phyloP scores from a whole-genome alignment of 2,329 filamentous ascomycete genomes.

The Penicillium olsonii region DNA sequence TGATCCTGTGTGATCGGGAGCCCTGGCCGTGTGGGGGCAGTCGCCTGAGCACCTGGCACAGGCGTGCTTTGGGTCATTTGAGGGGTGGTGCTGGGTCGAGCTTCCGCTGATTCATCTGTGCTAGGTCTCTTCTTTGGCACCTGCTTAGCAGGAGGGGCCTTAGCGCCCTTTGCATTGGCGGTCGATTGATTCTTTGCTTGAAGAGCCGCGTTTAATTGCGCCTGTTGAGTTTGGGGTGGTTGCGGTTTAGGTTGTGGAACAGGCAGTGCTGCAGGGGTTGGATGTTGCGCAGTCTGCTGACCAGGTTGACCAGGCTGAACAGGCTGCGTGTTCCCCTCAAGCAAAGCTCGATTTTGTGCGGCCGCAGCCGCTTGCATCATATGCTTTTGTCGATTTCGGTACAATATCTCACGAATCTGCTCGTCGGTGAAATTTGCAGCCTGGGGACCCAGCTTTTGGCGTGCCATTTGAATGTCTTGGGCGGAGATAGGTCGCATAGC shows the following conservation, averaged over 20 bases:
- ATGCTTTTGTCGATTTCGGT: slow-evolving; percentile 39
- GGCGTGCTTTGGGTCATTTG: slow-evolving; percentile 25
- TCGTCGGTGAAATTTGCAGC: slow-evolving; percentile 44
- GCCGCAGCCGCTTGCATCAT: slow-evolving; percentile 29
- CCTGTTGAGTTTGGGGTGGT: slow-evolving; percentile 24
- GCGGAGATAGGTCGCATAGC: slow-evolving; percentile 37
- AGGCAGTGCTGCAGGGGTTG: slow-evolving; percentile 22
- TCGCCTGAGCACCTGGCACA: slow-evolving; percentile 19
- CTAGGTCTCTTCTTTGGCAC: slow-evolving; percentile 47
- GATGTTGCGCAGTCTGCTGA: slow-evolving; percentile 27
- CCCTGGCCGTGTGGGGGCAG: slow-evolving; percentile 24
- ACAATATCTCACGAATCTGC: slow-evolving; percentile 40
- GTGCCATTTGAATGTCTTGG: slow-evolving; percentile 39
- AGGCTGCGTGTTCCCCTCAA: slow-evolving; percentile 25
- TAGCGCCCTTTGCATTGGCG: slow-evolving; percentile 28
- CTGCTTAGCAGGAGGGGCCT: slow-evolving; percentile 31
- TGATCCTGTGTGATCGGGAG: slow-evolving; percentile 37
- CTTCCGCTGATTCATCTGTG: slow-evolving; percentile 50
- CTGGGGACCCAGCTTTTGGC: slow-evolving; percentile 37
- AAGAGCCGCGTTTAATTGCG: slow-evolving; percentile 28
- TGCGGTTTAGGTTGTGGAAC: slow-evolving; percentile 27
- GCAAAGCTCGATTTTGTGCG: slow-evolving; percentile 31
- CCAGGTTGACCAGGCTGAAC: slow-evolving; percentile 27
- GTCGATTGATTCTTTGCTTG: slow-evolving; percentile 32
- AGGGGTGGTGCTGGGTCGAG: slow-evolving; percentile 40